A percentile compares a stretch with the other conserved stretches of the same genome.
Evolutionary conservation across 1,139 yeast genomes (phyloP).

Genomic region (Pichia kudriavzevii): DNA sequence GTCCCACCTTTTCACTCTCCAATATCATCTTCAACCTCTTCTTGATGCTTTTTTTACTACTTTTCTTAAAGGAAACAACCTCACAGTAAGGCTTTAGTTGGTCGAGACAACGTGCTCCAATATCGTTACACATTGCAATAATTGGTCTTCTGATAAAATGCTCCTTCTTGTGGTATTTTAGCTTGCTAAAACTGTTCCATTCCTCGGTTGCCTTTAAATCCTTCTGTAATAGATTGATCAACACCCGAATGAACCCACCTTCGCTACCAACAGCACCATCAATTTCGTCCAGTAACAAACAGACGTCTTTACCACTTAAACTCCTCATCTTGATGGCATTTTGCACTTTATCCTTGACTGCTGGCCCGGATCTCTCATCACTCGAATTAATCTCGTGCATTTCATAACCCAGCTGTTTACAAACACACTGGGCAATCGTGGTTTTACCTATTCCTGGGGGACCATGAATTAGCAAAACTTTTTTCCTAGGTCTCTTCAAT

Average conservation of each 20-base stretch:
- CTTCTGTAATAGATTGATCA: constrained; percentile 51
- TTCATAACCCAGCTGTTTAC: constrained; percentile 74
- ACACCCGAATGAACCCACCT: constrained; percentile 64
- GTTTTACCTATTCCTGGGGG: constrained; percentile 98
- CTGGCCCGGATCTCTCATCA: constrained; percentile 59
- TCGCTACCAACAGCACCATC: constrained; percentile 71
- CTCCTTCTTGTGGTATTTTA: constrained; percentile 24
- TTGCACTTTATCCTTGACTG: constrained; percentile 52
- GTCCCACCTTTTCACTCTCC: constrained; percentile 33
- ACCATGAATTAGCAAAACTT: constrained; percentile 72
- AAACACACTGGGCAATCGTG: constrained; percentile 77
- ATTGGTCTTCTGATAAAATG: constrained; percentile 69
- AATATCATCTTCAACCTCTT: constrained; percentile 46
- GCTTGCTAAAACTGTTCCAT: constrained; percentile 16
- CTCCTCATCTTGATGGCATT: constrained; percentile 65
- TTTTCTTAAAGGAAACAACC: constrained; percentile 55
- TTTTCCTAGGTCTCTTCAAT: constrained; percentile 62
- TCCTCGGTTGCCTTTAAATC: constrained; percentile 48
- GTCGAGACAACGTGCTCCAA: constrained; percentile 67
- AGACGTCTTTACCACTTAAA: constrained; percentile 63
- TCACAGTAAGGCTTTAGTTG: constrained; percentile 69
- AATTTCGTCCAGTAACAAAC: constrained; percentile 80
- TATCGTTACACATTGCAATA: constrained; percentile 86
- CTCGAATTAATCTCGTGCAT: constrained; percentile 86
- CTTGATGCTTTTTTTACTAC: constrained; percentile 43